Evolutionary conservation across 768 basidiomycete genomes (phyloP), one percentile per base, ranked within the genome.

Genomic region (Cubamyces sp.): DNA sequence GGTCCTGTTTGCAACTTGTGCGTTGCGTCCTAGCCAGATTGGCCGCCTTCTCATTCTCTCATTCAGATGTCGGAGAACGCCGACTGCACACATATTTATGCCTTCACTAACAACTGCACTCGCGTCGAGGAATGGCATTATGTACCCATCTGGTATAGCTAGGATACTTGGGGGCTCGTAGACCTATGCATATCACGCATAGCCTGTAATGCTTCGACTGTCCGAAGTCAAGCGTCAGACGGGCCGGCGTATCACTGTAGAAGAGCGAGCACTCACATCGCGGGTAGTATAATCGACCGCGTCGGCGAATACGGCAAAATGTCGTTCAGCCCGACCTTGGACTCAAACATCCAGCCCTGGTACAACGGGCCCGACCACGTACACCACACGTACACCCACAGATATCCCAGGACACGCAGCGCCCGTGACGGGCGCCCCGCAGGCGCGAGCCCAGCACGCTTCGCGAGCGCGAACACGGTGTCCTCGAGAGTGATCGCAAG

Each of bases 401-500:
- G 39, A 18, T 64, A 66, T 9, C 68, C 68, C 26, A 64, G n/a
- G 2, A 51, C 1, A 1, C 51, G 52, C 48, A 28, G 15, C 52
- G 37, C 46, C 8, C 15, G 23, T 26, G 26, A n/a, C 14, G 54
- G 52, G 5, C 39, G n/a, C 1, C 40, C 49, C 23, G 9, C 6
- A 1, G 14, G 9, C 41, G 25, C 45, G n/a, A 62, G 18, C 5
- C 59, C 61, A 11, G 42, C 2, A 14, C 60, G 28, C 19, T 23
- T 49, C 8, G 46, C 53, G 4, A 52, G 21, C 40, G 51, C 54
- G 59, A 68, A 39, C 5, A 60, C 47, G 18, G 47, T 28, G 54
- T 66, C 64, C 45, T 68, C 67, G 64, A 66, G 14, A 14, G 65
- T 60, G 54, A 68, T 64, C 34, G 60, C 62, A 25, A 64, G 21